Evolutionary conservation across 2,329 filamentous ascomycete genomes (phyloP).

Genomic region (Pseudopithomyces maydicus): DNA sequence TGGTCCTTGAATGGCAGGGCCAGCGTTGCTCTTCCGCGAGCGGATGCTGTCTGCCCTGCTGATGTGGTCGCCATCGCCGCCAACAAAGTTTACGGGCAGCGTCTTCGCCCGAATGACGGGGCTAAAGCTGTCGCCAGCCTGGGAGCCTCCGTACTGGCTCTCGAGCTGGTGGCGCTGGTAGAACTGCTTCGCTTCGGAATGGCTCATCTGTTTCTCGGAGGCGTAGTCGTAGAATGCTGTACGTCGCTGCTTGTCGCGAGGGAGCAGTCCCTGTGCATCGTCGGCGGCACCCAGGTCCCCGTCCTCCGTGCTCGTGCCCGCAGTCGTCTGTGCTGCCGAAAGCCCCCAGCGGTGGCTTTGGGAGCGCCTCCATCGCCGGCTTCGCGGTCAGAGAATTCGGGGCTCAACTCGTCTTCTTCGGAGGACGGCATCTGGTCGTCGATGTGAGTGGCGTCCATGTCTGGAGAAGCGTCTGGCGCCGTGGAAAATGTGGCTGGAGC

Average conservation of each 20-base stretch:
- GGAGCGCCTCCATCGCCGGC: constrained; percentile 16
- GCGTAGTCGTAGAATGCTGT: constrained; percentile 94
- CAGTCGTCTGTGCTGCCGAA: constrained; percentile 21
- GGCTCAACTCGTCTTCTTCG: constrained; percentile 41
- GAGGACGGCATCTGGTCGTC: constrained; percentile 43
- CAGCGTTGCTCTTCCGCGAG: constrained; percentile 47
- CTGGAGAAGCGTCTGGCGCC: constrained; percentile 43
- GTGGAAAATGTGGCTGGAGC: constrained; percentile 21
- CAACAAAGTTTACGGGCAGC: constrained; percentile 47
- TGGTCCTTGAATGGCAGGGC: constrained; percentile 34
- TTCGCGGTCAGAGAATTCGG: constrained; percentile 36
- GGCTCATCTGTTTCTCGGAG: constrained; percentile 91
- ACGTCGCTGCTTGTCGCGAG: constrained; percentile 62
- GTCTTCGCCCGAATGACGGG: constrained; percentile 53
- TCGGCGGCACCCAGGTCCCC: constrained; percentile 28
- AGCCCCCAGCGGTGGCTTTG: constrained; percentile 25
- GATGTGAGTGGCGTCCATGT: constrained; percentile 34
- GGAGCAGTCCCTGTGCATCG: constrained; percentile 43
- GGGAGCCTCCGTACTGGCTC: constrained; percentile 49
- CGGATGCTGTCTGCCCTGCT: constrained; percentile 50
- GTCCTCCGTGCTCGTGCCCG: constrained; percentile 30
- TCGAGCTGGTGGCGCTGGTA: constrained; percentile 86
- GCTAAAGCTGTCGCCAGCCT: constrained; percentile 45
- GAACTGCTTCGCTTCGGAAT: constrained; percentile 93
- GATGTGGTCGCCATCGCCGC: constrained; percentile 41